Conservation (phyloP, 306 rosid genomes). For the Herpetospermum pedunculosum region DNA sequence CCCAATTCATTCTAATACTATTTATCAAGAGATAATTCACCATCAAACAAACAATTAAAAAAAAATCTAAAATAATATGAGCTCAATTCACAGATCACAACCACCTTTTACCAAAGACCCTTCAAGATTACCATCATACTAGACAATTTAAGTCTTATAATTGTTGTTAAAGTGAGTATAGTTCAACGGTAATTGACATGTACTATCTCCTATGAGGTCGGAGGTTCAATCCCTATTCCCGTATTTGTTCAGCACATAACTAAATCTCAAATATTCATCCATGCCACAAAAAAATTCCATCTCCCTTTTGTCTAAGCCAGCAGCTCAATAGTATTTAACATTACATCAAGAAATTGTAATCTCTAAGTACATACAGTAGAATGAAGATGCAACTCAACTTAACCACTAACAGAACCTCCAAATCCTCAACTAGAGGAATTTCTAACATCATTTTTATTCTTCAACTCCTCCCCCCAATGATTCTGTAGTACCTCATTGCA, state of each 20-base stretch:
- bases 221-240: too few species aligned
- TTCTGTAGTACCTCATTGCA: background rate
- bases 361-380: background rate
- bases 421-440: background rate
- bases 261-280: background rate
- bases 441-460: background rate
- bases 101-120: too few species aligned
- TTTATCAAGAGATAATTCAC: too few species aligned
- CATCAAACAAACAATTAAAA: too few species aligned
- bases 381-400: slow-evolving; percentile 3
- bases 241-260: background rate
- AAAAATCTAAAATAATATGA: too few species aligned
- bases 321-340: background rate
- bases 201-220: too few species aligned
- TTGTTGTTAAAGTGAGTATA: too few species aligned
- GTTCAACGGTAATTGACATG: too few species aligned
- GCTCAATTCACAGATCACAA: too few species aligned
- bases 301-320: background rate
- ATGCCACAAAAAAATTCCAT: background rate
- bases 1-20: too few species aligned
- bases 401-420: background rate
- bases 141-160: too few species aligned
- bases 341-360: background rate
- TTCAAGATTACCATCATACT: too few species aligned
- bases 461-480: background rate